phyloP scores from a whole-genome alignment of 2,329 filamentous ascomycete genomes.

The Metarhizium robertsii region DNA sequence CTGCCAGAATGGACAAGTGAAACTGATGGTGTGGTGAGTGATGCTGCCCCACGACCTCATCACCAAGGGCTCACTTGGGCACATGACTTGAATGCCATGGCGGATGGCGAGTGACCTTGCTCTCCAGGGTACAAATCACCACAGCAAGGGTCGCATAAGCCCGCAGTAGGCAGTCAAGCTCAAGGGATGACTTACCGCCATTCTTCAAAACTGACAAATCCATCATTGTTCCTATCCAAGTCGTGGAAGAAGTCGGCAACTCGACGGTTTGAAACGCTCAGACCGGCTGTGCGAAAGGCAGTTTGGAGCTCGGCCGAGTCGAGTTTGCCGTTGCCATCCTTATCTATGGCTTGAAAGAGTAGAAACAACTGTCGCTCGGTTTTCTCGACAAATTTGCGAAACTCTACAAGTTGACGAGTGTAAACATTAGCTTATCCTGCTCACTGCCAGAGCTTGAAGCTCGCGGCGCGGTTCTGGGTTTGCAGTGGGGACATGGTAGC shows the following conservation, averaged over 20 bases:
- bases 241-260: slow-evolving; percentile 80
- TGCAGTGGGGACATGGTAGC: background rate
- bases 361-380: slow-evolving; percentile 75
- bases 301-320: slow-evolving; percentile 74
- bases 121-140: background rate
- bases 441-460: background rate
- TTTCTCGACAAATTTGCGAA: slow-evolving; percentile 75
- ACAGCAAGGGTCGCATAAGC: background rate
- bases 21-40: background rate
- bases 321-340: slow-evolving; percentile 73
- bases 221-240: slow-evolving; percentile 83
- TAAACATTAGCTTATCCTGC: background rate
- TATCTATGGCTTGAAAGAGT: slow-evolving; percentile 82
- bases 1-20: background rate
- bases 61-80: slow-evolving; percentile 5
- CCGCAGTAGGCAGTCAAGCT: no score
- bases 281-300: slow-evolving; percentile 70
- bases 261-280: slow-evolving; percentile 68
- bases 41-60: slow-evolving; percentile 1
- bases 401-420: slow-evolving; percentile 49
- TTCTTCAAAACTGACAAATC: slow-evolving; percentile 82
- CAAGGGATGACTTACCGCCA: slow-evolving; percentile 67
- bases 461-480: background rate
- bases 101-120: slow-evolving; percentile 5
- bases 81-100: slow-evolving; percentile 12